phyloP scores from a whole-genome alignment of 352 stramenopile genomes.

The Phytophthora pseudosyringae region DNA sequence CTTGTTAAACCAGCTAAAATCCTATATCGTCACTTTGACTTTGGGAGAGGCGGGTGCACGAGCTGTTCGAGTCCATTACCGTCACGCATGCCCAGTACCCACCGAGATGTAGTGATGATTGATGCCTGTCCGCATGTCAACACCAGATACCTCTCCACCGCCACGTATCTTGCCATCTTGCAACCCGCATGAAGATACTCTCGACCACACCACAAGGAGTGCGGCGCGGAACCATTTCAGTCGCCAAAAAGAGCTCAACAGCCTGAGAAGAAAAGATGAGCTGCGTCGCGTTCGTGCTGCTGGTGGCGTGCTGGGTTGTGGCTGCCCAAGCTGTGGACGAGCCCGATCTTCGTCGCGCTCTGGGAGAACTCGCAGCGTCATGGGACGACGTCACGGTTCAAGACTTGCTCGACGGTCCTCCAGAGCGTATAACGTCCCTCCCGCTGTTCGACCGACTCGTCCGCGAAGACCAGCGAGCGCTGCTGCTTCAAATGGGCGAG shows the following conservation, averaged over 20 bases:
- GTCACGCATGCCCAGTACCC: constrained; percentile 2
- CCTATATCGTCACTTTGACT: no score
- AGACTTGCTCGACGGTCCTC: constrained; percentile 24
- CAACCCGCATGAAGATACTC: constrained; percentile 24
- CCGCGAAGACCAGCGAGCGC: constrained; percentile 24
- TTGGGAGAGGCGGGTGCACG: constrained; percentile 1
- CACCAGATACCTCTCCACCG: constrained; percentile 18
- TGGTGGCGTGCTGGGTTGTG: constrained; percentile 17
- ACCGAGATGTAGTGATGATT: constrained; percentile 3
- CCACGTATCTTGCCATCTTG: constrained; percentile 20
- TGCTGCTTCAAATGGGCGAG: constrained; percentile 51
- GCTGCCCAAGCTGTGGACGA: constrained; percentile 12
- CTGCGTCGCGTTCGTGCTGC: constrained; percentile 11
- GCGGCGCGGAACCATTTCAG: constrained; percentile 12
- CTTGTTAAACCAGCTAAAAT: no score
- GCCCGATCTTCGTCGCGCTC: constrained; percentile 19
- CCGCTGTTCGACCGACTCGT: constrained; percentile 32
- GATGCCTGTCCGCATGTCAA: constrained; percentile 6
- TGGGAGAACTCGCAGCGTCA: constrained; percentile 24
- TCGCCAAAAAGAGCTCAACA: constrained; percentile 21
- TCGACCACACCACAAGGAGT: constrained; percentile 24
- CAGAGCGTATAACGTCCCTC: constrained; percentile 23
- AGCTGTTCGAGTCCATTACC: constrained; percentile 3
- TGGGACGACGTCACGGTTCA: constrained; percentile 8
- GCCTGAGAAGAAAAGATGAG: constrained; percentile 21